Evolutionary conservation across 202 grass and related monocot species (phyloP), one percentile per base, ranked within the genome.

Genomic region (Zizania palustris): DNA sequence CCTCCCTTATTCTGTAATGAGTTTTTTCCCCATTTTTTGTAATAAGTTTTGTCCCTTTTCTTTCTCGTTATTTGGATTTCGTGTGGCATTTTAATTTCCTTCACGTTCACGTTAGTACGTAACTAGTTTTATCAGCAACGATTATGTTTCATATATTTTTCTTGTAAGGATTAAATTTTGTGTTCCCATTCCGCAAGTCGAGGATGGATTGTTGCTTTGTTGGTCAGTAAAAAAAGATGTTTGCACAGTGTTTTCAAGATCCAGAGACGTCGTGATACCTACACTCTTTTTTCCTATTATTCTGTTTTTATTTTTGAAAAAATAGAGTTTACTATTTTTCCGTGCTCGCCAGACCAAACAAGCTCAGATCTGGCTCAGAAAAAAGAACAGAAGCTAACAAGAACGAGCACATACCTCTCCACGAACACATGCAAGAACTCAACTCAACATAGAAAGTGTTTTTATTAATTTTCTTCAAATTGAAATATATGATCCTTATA

Each of bases 1-100:
- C 35, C 65, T 44, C 63, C 49, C 67, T 44, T 69, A 44, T 72
- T 71, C 61, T 81, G 69, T 69, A 81, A 44, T 37, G 74, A 86
- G 51, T 3, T 60, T 80, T 39, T n/a, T 73, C 39, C 21, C 51
- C 40, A 4, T 41, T 28, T 65, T 15, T 65, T 46, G 21, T 48
- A 68, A 48, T 19, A 55, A 19, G 1, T 16, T 55, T 6, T 12
- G 20, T 15, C 20, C 4, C 6, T 46, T 48, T 64, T 19, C 1
- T 0, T 20, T 21, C n/a, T 55, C 3, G 19, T 55, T 54, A 16
- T 18, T 51, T 55, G 18, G n/a, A 20, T 74, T 13, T 48, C 11
- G 51, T 16, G 1, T 28, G 42, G 5, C 11, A 40, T 71, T 57
- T 37, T n/a, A 54, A 28, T 28, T 28, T 28, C 28, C 28, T 28